Evolutionary conservation across 2,329 filamentous ascomycete species (phyloP), one percentile per base, ranked within the genome.

Genomic region (Colletotrichum karsti): DNA sequence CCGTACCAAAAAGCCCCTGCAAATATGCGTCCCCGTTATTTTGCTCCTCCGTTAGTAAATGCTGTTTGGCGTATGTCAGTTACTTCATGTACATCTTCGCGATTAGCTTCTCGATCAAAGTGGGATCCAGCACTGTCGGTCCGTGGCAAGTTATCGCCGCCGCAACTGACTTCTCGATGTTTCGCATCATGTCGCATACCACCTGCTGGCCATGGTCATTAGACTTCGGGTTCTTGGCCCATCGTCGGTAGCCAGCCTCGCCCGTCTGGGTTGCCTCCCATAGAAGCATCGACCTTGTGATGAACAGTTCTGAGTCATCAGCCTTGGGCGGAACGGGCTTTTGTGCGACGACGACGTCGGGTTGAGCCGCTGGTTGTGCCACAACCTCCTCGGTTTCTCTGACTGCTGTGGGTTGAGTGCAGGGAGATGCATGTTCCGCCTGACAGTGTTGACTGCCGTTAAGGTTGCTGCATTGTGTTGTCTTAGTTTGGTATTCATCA

Each of bases 221-320:
- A 4, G 15, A 33, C 1, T 28, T 7, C 5, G 24, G 28, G 6
- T 57, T 10, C 20, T 46, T 33, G 39, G 26, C 7, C 26, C 39
- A 42, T 18, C 20, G n/a, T 3, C 42, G n/a, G 18, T 57, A 57
- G 12, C 18, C 26, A n/a, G 42, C 54, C n/a, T 57, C 39, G 15
- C 35, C 26, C 44, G 41, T n/a, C 33, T 18, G 3, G 20, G 20
- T 42, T 9, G 18, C 28, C 6, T 63, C 59, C 42, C 33, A 63
- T 26, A 67, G 12, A 15, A 67, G 26, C 15, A 56, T 42, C 10
- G 28, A 42, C 26, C 42, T 67, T 26, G 50, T 58, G 7, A 63
- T 41, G 26, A 67, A 67, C 3, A 67, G 20, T 13, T 42, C 58
- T n/a, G 39, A 51, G 9, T 57, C 51, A 7, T 51, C 18, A 18